Percentiles rank a stretch among this genome's conserved stretches.
Evolutionary conservation across 176 grass and related monocot species (phyloP).

Genomic region (Elaeis guineensis): DNA sequence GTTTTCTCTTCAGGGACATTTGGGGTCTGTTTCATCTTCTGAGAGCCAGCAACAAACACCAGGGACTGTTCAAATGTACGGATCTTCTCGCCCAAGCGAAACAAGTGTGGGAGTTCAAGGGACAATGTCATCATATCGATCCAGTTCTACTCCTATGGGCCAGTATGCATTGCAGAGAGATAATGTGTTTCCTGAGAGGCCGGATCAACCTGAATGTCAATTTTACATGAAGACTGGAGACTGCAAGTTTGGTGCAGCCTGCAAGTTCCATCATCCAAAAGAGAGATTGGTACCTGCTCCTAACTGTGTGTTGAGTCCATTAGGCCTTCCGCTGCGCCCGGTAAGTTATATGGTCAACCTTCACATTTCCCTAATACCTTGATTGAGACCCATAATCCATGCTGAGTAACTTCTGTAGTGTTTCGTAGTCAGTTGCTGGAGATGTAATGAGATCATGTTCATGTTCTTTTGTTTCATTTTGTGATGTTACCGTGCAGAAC

Average conservation of each 20-base stretch:
- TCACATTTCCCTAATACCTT: background rate
- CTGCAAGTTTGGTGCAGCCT: constrained; percentile 91
- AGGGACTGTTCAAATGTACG: constrained; percentile 55
- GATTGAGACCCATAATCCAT: no score
- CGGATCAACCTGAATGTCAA: constrained; percentile 97
- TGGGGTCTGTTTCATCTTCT: constrained; percentile 55
- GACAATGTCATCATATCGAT: constrained; percentile 44
- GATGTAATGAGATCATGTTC: no score
- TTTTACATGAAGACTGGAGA: constrained; percentile 99
- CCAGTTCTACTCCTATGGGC: constrained; percentile 40
- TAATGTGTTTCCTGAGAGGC: constrained; percentile 86
- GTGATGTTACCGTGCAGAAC: no score
- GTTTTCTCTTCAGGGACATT: constrained; percentile 33
- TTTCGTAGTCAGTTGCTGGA: no score
- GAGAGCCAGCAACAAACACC: constrained; percentile 50
- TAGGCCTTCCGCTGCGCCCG: constrained; percentile 88
- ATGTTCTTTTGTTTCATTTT: no score
- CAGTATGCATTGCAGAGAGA: constrained; percentile 68
- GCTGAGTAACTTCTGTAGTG: no score
- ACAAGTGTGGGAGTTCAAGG: constrained; percentile 48
- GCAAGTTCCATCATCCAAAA: constrained; percentile 95
- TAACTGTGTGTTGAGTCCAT: constrained; percentile 75
- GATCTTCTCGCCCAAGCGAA: constrained; percentile 69
- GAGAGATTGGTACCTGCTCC: constrained; percentile 68
- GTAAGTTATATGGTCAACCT: constrained; percentile 32